These are phyloP conservation scores for Aphanomyces invadans DNA, from an alignment of 352 stramenopile genomes.

Conservation along the genomic window DNA sequence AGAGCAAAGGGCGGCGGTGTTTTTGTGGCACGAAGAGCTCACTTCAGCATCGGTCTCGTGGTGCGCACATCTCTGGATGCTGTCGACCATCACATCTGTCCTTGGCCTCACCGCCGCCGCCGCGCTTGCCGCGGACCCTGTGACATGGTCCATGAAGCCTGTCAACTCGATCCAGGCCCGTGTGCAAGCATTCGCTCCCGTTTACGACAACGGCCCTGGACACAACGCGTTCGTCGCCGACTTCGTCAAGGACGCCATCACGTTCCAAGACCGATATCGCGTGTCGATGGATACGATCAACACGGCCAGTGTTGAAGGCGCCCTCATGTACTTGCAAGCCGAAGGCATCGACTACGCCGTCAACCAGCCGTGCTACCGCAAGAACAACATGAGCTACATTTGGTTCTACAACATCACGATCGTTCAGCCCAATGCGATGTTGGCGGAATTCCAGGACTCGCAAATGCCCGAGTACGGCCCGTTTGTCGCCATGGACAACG, in stretches of 20 bases:
- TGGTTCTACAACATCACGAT: slow-evolving; percentile 66
- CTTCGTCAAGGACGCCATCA: slow-evolving; percentile 16
- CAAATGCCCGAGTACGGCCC: slow-evolving; percentile 41
- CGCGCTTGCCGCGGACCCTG: background rate
- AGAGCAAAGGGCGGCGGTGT: background rate
- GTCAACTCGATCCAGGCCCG: slow-evolving; percentile 50
- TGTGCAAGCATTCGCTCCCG: slow-evolving; percentile 41
- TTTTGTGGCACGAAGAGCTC: background rate
- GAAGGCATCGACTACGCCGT: slow-evolving; percentile 52
- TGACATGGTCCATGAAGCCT: slow-evolving; percentile 39
- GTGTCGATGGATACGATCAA: slow-evolving; percentile 52
- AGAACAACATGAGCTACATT: slow-evolving; percentile 65
- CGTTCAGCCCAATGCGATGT: slow-evolving; percentile 41
- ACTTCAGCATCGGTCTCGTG: background rate
- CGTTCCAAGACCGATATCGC: slow-evolving; percentile 32
- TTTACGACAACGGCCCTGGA: slow-evolving; percentile 26
- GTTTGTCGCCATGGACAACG: slow-evolving; percentile 57
- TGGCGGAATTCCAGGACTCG: slow-evolving; percentile 40
- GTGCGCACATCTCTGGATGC: background rate
- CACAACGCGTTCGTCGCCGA: slow-evolving; percentile 30
- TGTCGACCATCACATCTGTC: background rate
- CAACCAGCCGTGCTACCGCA: slow-evolving; percentile 39
- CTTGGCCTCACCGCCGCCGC: background rate
- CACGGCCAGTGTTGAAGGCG: slow-evolving; percentile 50
- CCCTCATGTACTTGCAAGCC: slow-evolving; percentile 59